Evolutionary conservation across 257 asterid genomes (phyloP).

Genomic region (Coffea canephora): DNA sequence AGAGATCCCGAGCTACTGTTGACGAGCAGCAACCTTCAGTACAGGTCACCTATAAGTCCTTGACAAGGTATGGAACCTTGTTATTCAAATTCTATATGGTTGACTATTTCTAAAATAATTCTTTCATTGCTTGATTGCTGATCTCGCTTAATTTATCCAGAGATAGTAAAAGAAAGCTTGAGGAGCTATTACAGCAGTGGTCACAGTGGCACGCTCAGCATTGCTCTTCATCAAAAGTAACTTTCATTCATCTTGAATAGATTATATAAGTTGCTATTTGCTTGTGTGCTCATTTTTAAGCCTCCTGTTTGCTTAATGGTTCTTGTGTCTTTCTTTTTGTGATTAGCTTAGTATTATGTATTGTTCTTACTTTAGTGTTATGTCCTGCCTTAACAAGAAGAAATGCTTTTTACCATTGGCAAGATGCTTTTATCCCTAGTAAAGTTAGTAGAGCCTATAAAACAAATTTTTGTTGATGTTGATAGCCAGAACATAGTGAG

Average conservation of each 20-base stretch:
- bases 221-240: constrained; percentile 62
- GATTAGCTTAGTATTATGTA: background rate
- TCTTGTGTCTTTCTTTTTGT: background rate
- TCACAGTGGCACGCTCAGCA: constrained; percentile 79
- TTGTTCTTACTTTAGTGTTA: background rate
- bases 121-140: constrained; percentile 11
- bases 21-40: constrained; percentile 79
- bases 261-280: background rate
- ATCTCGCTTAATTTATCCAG: constrained; percentile 39
- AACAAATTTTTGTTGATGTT: background rate
- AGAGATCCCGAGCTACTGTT: constrained; percentile 69
- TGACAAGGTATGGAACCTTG: constrained; percentile 55
- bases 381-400: background rate
- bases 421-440: background rate
- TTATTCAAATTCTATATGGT: background rate
- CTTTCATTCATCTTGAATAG: constrained; percentile 6
- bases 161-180: constrained; percentile 82
- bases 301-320: background rate
- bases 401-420: background rate
- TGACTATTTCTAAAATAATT: background rate
- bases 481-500: background rate
- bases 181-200: constrained; percentile 86
- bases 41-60: constrained; percentile 61
- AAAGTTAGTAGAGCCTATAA: background rate
- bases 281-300: background rate